A percentile compares a stretch with the other conserved stretches of the same genome.
phyloP scores from a whole-genome alignment of 805 yeast genomes.

The Schwanniomyces occidentalis region DNA sequence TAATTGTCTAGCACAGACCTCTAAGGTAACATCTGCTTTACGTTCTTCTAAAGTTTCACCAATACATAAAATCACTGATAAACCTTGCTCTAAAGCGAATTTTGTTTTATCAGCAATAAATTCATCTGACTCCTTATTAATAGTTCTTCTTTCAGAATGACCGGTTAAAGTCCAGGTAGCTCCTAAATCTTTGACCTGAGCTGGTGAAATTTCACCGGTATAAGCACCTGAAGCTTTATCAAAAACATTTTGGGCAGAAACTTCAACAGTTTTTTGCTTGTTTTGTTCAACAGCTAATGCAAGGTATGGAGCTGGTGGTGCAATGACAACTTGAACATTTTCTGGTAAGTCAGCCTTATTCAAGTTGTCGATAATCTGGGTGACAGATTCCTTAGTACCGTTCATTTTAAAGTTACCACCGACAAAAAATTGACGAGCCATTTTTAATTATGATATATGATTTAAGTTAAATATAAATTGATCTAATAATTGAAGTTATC shows the following conservation, averaged over 20 bases:
- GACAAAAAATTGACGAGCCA: constrained; percentile 92
- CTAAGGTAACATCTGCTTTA: constrained; percentile 81
- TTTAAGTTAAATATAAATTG: too few species aligned
- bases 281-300: constrained; percentile 68
- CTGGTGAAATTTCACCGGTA: constrained; percentile 96
- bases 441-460: too few species aligned
- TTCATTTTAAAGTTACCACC: constrained; percentile 99
- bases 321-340: constrained; percentile 87
- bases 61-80: constrained; percentile 91
- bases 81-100: constrained; percentile 87
- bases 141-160: constrained; percentile 97
- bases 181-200: constrained; percentile 85
- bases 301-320: constrained; percentile 95
- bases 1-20: constrained; percentile 86
- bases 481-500: too few species aligned
- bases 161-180: constrained; percentile 95
- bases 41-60: constrained; percentile 98
- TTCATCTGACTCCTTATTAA: constrained; percentile 87
- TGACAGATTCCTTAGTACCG: constrained; percentile 86
- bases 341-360: constrained; percentile 75
- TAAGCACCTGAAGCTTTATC: constrained; percentile 90
- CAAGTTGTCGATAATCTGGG: constrained; percentile 77
- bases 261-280: constrained; percentile 69
- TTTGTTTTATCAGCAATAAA: constrained; percentile 91
- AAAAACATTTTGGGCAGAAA: constrained; percentile 92